phyloP scores from a whole-genome alignment of 306 rosid species.

The Vicia sativa region DNA sequence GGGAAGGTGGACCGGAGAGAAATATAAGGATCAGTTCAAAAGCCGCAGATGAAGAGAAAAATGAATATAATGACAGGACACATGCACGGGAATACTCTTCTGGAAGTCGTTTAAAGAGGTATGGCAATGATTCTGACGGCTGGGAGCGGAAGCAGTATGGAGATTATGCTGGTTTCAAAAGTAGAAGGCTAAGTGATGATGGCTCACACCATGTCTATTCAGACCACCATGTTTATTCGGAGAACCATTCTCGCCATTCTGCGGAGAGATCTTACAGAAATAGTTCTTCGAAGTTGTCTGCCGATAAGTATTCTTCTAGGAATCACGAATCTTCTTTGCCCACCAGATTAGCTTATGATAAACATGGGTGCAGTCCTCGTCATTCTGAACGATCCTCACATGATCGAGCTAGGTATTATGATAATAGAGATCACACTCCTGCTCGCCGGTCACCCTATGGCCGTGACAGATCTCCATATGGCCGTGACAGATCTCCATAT shows the following conservation, averaged over 20 bases:
- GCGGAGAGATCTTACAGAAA: slow-evolving; percentile 69
- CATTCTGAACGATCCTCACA: slow-evolving; percentile 83
- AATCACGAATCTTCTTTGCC: slow-evolving; percentile 68
- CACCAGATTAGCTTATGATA: slow-evolving; percentile 63
- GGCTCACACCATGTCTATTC: slow-evolving; percentile 56
- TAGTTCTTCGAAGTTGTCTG: slow-evolving; percentile 57
- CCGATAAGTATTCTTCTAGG: slow-evolving; percentile 71
- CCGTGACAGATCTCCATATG: slow-evolving; percentile 52
- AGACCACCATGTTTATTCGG: slow-evolving; percentile 64
- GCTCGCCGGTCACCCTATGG: slow-evolving; percentile 51
- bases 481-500: slow-evolving; percentile 64
- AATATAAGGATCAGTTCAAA: slow-evolving; percentile 75
- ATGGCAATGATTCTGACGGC: slow-evolving; percentile 58
- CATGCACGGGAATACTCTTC: slow-evolving; percentile 63
- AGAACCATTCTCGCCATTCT: slow-evolving; percentile 64
- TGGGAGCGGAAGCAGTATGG: slow-evolving; percentile 68
- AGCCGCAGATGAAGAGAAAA: slow-evolving; percentile 74
- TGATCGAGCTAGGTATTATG: slow-evolving; percentile 66
- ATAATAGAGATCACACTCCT: slow-evolving; percentile 70
- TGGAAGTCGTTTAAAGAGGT: slow-evolving; percentile 79
- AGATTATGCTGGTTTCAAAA: slow-evolving; percentile 64
- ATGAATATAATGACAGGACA: slow-evolving; percentile 68
- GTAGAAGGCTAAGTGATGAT: slow-evolving; percentile 75
- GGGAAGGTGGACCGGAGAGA: slow-evolving; percentile 81
- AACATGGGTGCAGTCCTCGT: slow-evolving; percentile 84